Conservation (phyloP, 306 rosid genomes). For the Crotalaria pallida region DNA sequence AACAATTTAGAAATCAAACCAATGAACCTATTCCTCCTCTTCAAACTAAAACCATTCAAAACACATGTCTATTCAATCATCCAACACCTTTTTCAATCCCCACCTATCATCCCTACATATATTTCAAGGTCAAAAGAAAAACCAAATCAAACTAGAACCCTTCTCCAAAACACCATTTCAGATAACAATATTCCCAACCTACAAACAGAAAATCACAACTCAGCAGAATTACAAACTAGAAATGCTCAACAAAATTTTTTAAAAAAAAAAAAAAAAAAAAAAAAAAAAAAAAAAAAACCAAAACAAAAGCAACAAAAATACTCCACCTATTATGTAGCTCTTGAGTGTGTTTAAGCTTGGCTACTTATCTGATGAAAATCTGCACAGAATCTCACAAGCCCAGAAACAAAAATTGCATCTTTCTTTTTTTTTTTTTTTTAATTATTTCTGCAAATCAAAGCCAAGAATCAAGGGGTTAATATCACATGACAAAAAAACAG, state of each 20-base stretch:
- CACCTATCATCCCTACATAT: neutral
- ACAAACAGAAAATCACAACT: neutral
- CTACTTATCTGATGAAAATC: slow-evolving; percentile 36
- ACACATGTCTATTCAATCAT: slow-evolving; percentile 1
- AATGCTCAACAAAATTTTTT: neutral
- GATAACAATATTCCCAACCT: slow-evolving; percentile 16
- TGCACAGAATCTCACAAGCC: slow-evolving; percentile 10
- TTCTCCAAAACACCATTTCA: slow-evolving; percentile 16
- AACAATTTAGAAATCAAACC: slow-evolving; percentile 33
- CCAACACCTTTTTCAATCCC: slow-evolving; percentile 17
- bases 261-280: neutral
- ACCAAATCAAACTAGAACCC: slow-evolving; percentile 8
- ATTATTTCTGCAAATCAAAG: slow-evolving; percentile 8
- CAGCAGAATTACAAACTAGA: slow-evolving; percentile 9
- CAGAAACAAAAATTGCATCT: slow-evolving; percentile 25
- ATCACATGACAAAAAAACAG: slow-evolving; percentile 22
- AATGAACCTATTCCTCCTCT: slow-evolving; percentile 12
- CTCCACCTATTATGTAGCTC: neutral
- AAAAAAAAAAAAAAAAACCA: neutral
- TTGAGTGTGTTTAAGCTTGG: slow-evolving; percentile 1
- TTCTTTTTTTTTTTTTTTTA: too few species aligned
- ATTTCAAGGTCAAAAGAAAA: slow-evolving; percentile 4
- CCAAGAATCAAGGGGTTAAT: slow-evolving; percentile 24
- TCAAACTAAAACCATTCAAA: slow-evolving; percentile 23
- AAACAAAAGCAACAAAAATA: neutral